Percentiles rank a stretch among this genome's conserved stretches.
phyloP scores from a whole-genome alignment of 306 rosid genomes.

The Malus fusca region DNA sequence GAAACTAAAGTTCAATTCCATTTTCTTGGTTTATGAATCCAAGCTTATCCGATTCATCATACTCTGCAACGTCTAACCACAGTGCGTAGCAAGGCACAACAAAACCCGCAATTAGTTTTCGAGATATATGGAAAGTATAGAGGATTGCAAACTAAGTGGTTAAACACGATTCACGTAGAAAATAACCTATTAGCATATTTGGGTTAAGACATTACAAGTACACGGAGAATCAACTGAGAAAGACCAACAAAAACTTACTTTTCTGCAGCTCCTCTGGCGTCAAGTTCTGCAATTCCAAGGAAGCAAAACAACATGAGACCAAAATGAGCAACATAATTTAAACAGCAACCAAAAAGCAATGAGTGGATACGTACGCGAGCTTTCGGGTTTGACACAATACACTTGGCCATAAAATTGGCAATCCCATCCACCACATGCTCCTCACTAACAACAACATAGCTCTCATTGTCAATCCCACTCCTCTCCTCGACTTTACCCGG shows the following conservation, averaged over 20 bases:
- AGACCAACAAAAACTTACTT: constrained; percentile 36
- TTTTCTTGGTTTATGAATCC: not conserved
- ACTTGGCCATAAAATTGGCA: constrained; percentile 85
- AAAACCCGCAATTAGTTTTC: not conserved
- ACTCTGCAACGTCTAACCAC: not conserved
- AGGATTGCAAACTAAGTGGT: not conserved
- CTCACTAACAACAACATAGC: constrained; percentile 65
- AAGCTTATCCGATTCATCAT: not conserved
- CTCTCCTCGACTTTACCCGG: constrained; percentile 60
- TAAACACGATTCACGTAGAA: not conserved
- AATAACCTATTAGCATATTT: constrained; percentile 8
- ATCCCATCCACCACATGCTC: constrained; percentile 94
- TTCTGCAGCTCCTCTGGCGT: constrained; percentile 83
- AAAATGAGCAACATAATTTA: not conserved
- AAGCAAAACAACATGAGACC: constrained; percentile 6
- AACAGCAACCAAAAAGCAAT: not conserved
- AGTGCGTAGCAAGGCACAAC: not conserved
- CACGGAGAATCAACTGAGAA: constrained; percentile 5
- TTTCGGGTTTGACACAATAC: constrained; percentile 78
- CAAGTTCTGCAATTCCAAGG: constrained; percentile 53
- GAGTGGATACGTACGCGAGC: constrained; percentile 37
- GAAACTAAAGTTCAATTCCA: not conserved
- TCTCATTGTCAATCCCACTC: constrained; percentile 82
- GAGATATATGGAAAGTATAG: not conserved
- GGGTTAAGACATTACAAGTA: not conserved